Evolutionary conservation across 2,329 filamentous ascomycete species (phyloP), one percentile per base, ranked within the genome.

Genomic region (Helotiales sp.): DNA sequence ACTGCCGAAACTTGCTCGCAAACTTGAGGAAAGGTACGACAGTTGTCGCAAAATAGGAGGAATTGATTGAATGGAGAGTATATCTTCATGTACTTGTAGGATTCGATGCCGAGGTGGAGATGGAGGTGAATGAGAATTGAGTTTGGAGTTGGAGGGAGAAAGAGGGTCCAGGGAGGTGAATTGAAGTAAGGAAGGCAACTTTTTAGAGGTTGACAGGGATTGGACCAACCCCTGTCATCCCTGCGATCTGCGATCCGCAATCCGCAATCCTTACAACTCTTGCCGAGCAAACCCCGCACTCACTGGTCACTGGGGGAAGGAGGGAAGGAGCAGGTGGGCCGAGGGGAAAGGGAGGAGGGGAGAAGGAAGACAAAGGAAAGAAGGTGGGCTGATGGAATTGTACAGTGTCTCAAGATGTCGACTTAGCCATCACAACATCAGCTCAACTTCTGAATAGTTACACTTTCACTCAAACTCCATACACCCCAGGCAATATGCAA

Each of bases 91-190:
- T 45, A n/a, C 3, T 45, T 45, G 40, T 17, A 15, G 37, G 6
- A 6, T 15, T 17, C 13, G 37, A 45, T 11, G 40, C 17, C 7
- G 40, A 45, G 40, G 17, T 45, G 34, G n/a, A n/a, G 15, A 11
- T 37, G n/a, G 49, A 8, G 22, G 28, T 34, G 22, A n/a, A 40
- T n/a, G 43, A 28, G 49, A 32, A 15, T 22, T 37, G 47, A 37
- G 47, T 17, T 63, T 59, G 52, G 30, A 40, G 30, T 55, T 63
- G 61, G 55, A 57, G 45, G 60, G 57, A 32, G 34, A 47, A 20
- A 4, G 37, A 8, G 8, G 15, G 34, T 20, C 20, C 15, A 55
- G 55, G 30, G 1, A 30, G 6, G 34, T 47, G 45, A 26, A 50
- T 22, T 52, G 34, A 57, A 52, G 32, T 26, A 40, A 30, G 50